Conservation (phyloP, 176 grass and related monocot species). For the Saccharum spontaneum region DNA sequence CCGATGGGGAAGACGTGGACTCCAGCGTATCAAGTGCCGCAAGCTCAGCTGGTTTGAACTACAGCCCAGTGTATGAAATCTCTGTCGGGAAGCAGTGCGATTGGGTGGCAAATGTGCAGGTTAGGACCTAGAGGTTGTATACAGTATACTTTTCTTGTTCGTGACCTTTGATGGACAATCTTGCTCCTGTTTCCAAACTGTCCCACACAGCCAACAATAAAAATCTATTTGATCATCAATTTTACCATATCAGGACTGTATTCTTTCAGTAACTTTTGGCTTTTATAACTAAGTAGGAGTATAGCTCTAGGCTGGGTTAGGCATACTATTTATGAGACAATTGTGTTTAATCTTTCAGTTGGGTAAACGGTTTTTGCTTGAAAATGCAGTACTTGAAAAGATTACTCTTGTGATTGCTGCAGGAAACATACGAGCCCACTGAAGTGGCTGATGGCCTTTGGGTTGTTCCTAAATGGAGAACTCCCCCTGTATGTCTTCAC, state of each 20-base stretch:
- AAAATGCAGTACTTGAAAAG: background rate
- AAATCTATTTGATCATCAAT: background rate
- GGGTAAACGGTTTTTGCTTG: background rate
- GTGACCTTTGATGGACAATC: background rate
- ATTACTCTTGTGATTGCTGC: constrained; percentile 21
- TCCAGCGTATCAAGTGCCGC: constrained; percentile 48
- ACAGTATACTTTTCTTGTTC: background rate
- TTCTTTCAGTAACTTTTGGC: background rate
- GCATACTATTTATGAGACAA: background rate
- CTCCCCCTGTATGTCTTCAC: constrained; percentile 58
- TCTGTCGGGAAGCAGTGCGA: constrained; percentile 67
- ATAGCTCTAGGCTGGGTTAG: background rate
- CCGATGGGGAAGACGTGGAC: constrained; percentile 55
- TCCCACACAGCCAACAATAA: background rate
- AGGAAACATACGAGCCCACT: constrained; percentile 70
- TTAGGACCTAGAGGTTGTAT: constrained; percentile 14
- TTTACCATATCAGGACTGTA: background rate
- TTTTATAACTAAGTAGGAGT: background rate
- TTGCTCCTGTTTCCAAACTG: background rate
- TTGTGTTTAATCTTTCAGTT: background rate
- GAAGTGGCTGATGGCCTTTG: constrained; percentile 77
- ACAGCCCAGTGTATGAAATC: constrained; percentile 65
- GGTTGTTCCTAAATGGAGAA: constrained; percentile 93
- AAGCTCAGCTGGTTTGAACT: constrained; percentile 61
- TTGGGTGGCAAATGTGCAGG: constrained; percentile 71